phyloP scores from a whole-genome alignment of 768 basidiomycete genomes.

The Russula brevipes region DNA sequence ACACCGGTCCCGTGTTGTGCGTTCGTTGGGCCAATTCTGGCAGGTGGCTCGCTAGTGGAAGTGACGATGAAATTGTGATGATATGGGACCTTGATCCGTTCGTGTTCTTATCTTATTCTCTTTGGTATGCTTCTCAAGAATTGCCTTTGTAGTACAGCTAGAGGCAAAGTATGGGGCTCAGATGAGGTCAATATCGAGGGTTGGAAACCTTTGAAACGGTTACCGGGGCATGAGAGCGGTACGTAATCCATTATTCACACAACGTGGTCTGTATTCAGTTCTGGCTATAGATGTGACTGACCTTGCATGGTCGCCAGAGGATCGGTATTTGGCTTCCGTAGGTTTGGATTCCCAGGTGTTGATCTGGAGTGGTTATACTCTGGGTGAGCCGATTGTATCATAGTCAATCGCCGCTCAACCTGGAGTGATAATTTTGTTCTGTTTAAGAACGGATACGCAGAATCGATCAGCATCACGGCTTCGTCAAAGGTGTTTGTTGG shows the following conservation, averaged over 20 bases:
- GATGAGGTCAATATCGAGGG: conserved; percentile 95
- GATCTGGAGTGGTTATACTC: conserved; percentile 90
- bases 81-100: conserved; percentile 97
- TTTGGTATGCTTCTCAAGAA: neutral
- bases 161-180: conserved; percentile 88
- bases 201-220: conserved; percentile 89
- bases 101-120: conserved; percentile 35
- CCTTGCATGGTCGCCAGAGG: conserved; percentile 91
- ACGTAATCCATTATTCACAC: conserved; percentile 27
- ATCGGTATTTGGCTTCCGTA: conserved; percentile 88
- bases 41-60: conserved; percentile 90
- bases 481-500: conserved; percentile 98
- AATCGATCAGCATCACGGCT: conserved; percentile 87
- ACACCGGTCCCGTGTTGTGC: conserved; percentile 87
- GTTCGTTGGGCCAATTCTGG: conserved; percentile 95
- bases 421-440: neutral
- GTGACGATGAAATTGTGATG: conserved; percentile 93
- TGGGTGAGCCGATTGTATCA: conserved; percentile 49
- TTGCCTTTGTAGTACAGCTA: conserved; percentile 51
- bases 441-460: conserved; percentile 70
- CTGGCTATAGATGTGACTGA: conserved; percentile 76
- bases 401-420: neutral
- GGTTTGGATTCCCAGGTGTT: conserved; percentile 88
- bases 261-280: conserved; percentile 9
- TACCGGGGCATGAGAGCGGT: conserved; percentile 96